Conservation (phyloP, 2,329 filamentous ascomycete genomes). For the Arthrobotrys iridis region DNA sequence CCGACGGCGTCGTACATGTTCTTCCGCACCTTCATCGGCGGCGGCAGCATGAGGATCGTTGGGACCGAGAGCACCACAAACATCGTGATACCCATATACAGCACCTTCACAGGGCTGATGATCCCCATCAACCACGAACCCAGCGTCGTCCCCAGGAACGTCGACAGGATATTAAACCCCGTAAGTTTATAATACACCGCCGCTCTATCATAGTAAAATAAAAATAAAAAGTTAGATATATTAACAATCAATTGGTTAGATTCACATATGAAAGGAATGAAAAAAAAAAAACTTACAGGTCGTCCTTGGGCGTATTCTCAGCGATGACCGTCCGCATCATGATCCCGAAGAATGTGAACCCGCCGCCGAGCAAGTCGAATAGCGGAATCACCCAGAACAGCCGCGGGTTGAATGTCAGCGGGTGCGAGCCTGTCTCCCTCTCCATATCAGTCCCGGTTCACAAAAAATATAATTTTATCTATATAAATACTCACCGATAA, state of each 20-base stretch:
- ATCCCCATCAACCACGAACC: slow-evolving; percentile 44
- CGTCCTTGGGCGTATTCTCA: slow-evolving; percentile 48
- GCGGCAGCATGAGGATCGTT: slow-evolving; percentile 34
- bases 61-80: slow-evolving; percentile 33
- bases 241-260: too few relatives aligned
- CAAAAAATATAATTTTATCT: neutral
- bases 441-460: neutral
- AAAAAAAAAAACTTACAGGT: slow-evolving; percentile 30
- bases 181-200: slow-evolving; percentile 47
- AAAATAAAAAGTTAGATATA: neutral
- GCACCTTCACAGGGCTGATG: slow-evolving; percentile 26
- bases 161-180: slow-evolving; percentile 42
- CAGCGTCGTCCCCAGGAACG: slow-evolving; percentile 35
- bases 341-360: slow-evolving; percentile 49
- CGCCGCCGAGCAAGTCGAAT: slow-evolving; percentile 47
- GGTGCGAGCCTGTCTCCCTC: slow-evolving; percentile 27
- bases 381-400: slow-evolving; percentile 43
- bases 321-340: slow-evolving; percentile 50
- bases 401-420: slow-evolving; percentile 36
- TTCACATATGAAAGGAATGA: neutral
- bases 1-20: slow-evolving; percentile 35
- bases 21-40: neutral
- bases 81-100: slow-evolving; percentile 32
- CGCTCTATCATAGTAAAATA: slow-evolving; percentile 21
- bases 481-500: slow-evolving; percentile 39